Evolutionary conservation across 192 early-diverging fungal genomes (phyloP).

Genomic region (Geosiphon pyriformis): DNA sequence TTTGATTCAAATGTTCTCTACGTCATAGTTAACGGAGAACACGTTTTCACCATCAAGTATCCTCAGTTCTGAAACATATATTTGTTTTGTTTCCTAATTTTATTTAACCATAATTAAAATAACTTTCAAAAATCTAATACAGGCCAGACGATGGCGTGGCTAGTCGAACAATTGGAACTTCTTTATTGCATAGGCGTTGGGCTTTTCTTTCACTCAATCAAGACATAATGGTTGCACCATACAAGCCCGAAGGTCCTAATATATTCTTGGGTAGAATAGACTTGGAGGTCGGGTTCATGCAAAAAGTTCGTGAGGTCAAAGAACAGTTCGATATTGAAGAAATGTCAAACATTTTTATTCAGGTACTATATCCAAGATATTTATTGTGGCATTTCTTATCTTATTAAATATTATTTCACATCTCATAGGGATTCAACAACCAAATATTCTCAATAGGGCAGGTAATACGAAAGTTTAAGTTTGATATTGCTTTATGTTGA

Average conservation of each 20-base stretch:
- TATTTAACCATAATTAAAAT: background rate
- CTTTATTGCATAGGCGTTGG: constrained; percentile 57
- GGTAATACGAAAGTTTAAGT: constrained; percentile 19
- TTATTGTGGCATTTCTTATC: background rate
- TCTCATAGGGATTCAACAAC: constrained; percentile 56
- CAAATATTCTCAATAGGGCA: constrained; percentile 81
- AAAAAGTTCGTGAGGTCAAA: constrained; percentile 41
- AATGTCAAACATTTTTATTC: constrained; percentile 55
- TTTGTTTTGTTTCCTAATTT: constrained; percentile 3
- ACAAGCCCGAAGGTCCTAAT: constrained; percentile 49
- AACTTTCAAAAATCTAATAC: background rate
- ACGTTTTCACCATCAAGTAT: constrained; percentile 77
- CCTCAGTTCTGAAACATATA: background rate
- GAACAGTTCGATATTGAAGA: constrained; percentile 71
- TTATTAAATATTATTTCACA: background rate
- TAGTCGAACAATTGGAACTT: constrained; percentile 48
- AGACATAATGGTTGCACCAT: constrained; percentile 55
- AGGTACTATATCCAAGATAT: constrained; percentile 24
- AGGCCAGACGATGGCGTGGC: constrained; percentile 42
- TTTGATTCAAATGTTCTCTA: constrained; percentile 65
- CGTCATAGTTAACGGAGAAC: constrained; percentile 71
- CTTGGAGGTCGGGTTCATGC: constrained; percentile 56
- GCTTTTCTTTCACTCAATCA: constrained; percentile 60
- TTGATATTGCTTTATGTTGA: background rate
- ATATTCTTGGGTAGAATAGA: constrained; percentile 45